Base-by-base conservation (phyloP, 345 rosid species). In the Eucalyptus curtisii region DNA sequence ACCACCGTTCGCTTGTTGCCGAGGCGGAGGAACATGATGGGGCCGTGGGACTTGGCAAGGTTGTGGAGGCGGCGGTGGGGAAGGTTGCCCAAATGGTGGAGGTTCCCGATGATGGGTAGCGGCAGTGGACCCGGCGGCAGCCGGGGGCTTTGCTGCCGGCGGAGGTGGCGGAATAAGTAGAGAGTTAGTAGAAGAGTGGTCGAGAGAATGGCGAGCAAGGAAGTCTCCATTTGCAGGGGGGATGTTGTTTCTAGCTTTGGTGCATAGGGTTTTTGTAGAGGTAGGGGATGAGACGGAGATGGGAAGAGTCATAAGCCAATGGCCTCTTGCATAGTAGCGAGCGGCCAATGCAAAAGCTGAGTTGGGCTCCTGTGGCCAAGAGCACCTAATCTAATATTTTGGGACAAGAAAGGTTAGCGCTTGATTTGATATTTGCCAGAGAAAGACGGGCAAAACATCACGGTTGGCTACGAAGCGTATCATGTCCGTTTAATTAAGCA, bases 61-160 rank as follows among this genome's bases (percentile, higher is more conserved):
- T 90, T 66, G 42, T 76, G 45, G 25, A 93, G 91, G 50, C 80
- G 87, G 33, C 91, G 94, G 89, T 93, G 95, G n/a, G 93, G 93
- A 61, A 92, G 82, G 7, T 47, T 88, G n/a, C 95, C 95, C 16
- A 95, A 92, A n/a, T 90, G 93, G 88, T 93, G 94, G 49, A 94
- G 90, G 88, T 92, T 93, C 25, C 88, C 79, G 17, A 88, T 37
- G 50, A 88, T 44, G 20, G 80, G 80, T 22, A 88, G 17, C 48
- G 86, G 86, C 8, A 8, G 47, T 12, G 87, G 89, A 80, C 80
- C 89, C 5, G 89, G 80, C 37, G 86, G 89, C 49, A 31, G 52
- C 10, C 15, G 27, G 24, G 20, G 33, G 37, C 5, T 19, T 12
- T 57, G 44, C 42, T 27, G 52, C 53, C 57, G 27, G 13, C 30